phyloP scores from a whole-genome alignment of 2,329 filamentous ascomycete species.

The Rhinocladiella mackenziei region DNA sequence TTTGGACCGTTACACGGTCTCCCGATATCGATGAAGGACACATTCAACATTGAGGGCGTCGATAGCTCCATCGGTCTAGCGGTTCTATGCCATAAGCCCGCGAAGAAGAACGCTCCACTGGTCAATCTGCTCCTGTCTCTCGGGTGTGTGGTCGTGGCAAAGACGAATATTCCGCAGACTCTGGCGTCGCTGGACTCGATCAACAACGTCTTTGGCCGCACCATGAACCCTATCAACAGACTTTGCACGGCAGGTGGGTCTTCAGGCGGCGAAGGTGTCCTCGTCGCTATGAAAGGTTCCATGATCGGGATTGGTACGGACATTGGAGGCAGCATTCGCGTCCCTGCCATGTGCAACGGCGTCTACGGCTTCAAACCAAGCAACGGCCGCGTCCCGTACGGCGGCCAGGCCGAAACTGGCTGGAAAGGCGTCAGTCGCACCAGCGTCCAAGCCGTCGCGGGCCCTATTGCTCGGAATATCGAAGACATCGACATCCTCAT shows the following conservation, averaged over 20 bases:
- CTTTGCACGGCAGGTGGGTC: slow-evolving; percentile 60
- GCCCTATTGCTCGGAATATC: slow-evolving; percentile 40
- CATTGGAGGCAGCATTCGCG: slow-evolving; percentile 48
- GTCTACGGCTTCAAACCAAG: slow-evolving; percentile 52
- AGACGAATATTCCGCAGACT: slow-evolving; percentile 65
- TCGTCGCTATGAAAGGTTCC: slow-evolving; percentile 56
- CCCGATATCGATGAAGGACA: slow-evolving; percentile 37
- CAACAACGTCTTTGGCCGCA: slow-evolving; percentile 48
- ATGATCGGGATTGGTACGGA: slow-evolving; percentile 62
- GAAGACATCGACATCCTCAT: slow-evolving; percentile 48
- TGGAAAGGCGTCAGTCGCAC: slow-evolving; percentile 47
- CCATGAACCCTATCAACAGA: slow-evolving; percentile 42
- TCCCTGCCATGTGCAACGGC: slow-evolving; percentile 50
- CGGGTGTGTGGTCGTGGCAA: slow-evolving; percentile 65
- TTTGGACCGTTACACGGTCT: slow-evolving; percentile 40
- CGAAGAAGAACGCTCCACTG: slow-evolving; percentile 52
- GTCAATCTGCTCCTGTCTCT: slow-evolving; percentile 56
- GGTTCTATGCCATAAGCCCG: slow-evolving; percentile 58
- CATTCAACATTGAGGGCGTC: slow-evolving; percentile 43
- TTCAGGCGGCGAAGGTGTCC: slow-evolving; percentile 61
- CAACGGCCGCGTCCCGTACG: slow-evolving; percentile 48
- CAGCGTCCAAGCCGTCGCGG: slow-evolving; percentile 48
- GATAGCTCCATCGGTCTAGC: slow-evolving; percentile 57
- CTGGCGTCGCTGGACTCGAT: slow-evolving; percentile 54
- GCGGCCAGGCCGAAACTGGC: slow-evolving; percentile 49